Conservation (phyloP, 805 yeast genomes). For the Wickerhamiella australiensis region DNA sequence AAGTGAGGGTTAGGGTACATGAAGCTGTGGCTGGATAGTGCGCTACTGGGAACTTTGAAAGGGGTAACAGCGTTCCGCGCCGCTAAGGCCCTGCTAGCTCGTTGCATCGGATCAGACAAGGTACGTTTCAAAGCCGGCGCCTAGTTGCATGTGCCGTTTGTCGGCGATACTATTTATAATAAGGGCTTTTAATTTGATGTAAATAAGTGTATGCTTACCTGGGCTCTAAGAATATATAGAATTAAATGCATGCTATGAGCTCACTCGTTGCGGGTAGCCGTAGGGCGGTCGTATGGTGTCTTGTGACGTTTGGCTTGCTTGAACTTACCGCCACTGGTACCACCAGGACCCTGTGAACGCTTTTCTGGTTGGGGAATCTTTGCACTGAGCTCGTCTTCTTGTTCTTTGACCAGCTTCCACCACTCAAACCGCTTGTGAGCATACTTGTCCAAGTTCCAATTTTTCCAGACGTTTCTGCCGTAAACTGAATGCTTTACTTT, state of each 20-base stretch:
- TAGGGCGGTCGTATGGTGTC: constrained; percentile 8
- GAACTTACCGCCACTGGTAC: neutral
- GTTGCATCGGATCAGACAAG: neutral
- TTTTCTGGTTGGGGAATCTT: neutral
- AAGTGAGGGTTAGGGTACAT: neutral
- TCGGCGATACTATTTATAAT: too few relatives aligned
- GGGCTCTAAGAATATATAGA: too few relatives aligned
- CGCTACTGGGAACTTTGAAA: neutral
- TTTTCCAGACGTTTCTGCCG: constrained; percentile 89
- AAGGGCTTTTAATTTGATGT: too few relatives aligned
- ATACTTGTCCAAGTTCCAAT: constrained; percentile 81
- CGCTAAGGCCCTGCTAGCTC: neutral
- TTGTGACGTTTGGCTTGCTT: neutral
- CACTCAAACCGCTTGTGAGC: constrained; percentile 67
- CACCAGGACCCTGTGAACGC: neutral
- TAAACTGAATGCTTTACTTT: constrained; percentile 73
- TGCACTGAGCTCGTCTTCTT: constrained; percentile 23
- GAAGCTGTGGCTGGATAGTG: neutral
- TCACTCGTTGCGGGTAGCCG: neutral
- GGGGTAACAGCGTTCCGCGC: neutral
- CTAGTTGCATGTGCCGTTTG: too few relatives aligned
- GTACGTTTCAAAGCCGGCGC: too few relatives aligned
- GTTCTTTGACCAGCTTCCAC: constrained; percentile 38
- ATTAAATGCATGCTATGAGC: too few relatives aligned
- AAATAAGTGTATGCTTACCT: too few relatives aligned